Base-by-base conservation (phyloP, 257 asterid species). In the Forsythia viridissima region DNA sequence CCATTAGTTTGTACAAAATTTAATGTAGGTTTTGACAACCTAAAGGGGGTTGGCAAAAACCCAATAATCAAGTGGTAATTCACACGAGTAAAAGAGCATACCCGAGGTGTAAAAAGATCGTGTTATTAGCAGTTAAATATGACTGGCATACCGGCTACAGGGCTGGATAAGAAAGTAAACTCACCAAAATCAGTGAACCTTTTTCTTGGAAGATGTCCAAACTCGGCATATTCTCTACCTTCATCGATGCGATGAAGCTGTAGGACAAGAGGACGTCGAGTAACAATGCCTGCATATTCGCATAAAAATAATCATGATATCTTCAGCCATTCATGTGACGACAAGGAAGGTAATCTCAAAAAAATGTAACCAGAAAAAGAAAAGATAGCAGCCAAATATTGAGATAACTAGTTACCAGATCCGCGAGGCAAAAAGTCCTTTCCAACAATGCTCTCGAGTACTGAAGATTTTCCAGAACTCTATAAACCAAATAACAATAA, bases 401-500 rank as follows among this genome's bases (percentile, higher is more conserved):
- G 66, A 63, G 55, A 71, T 18, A 20, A 51, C 30, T 63, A 74
- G 48, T 81, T 92, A 96, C 99, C 99, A 72, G 99, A 93, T 88
- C 99, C 99, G 82, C 99, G 98, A 59, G 99, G 99, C 79, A 96
- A 90, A 80, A 96, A 93, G 84, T 96, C 99, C 88, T 94, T 93
- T 61, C 98, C 99, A 10, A 96, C 98, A 81, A 93, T 71, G 87
- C 99, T 96, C 87, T 96, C 99, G 13, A 96, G 99, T 38, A 93
- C 99, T 13, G 99, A 96, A 63, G 99, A 96, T 86, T 96, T 96
- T 70, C 99, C 98, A 84, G 98, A 96, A 77, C 99, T 96, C 99
- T 96, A 83, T 40, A 82, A 24, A 77, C 55, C 80, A 84, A 21
- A 78, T 61, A 70, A 65, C 8, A 70, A 11, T 70, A 38, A 75